A percentile compares a stretch with the other conserved stretches of the same genome.
These are phyloP conservation scores for Zizania latifolia DNA, from an alignment of 176 grass and related monocot genomes.

Conservation along the genomic window DNA sequence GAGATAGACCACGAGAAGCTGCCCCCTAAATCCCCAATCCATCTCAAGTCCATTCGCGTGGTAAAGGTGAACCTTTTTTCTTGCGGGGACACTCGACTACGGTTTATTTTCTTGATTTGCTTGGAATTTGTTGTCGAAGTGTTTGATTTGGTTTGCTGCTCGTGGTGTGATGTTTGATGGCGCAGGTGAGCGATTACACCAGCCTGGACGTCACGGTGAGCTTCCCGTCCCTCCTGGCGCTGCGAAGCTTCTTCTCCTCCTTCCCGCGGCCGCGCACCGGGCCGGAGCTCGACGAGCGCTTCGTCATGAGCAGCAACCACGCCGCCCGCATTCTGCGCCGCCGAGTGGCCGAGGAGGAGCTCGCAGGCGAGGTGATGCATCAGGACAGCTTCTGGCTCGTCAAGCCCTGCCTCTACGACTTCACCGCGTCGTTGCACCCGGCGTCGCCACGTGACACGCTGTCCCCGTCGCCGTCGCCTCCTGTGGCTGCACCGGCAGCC, in stretches of 20 bases:
- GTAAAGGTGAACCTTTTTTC: constrained; percentile 48
- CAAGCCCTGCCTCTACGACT: constrained; percentile 39
- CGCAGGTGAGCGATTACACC: constrained; percentile 53
- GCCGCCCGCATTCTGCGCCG: constrained; percentile 58
- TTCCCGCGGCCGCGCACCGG: constrained; percentile 19
- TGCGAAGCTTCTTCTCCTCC: constrained; percentile 61
- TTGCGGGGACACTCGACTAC: not conserved
- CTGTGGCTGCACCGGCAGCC: not conserved
- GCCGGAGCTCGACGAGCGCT: constrained; percentile 78
- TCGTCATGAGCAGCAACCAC: constrained; percentile 79
- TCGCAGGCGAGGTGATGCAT: constrained; percentile 24
- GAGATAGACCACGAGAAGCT: constrained; percentile 75
- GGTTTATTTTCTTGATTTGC: not conserved
- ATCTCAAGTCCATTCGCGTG: constrained; percentile 65
- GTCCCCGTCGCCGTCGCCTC: not conserved
- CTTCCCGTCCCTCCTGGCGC: constrained; percentile 55
- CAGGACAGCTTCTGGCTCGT: constrained; percentile 77
- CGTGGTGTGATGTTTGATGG: not conserved
- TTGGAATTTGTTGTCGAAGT: not conserved
- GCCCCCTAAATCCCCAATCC: constrained; percentile 69
- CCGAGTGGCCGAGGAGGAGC: constrained; percentile 32
- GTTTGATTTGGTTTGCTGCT: constrained; percentile 24
- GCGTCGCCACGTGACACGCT: not conserved
- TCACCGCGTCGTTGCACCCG: not conserved
- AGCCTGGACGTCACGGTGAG: constrained; percentile 60